Percentiles rank a stretch among this genome's conserved stretches.
Evolutionary conservation across 176 grass and related monocot species (phyloP).

Genomic region (Hsuehochloa calcarea): DNA sequence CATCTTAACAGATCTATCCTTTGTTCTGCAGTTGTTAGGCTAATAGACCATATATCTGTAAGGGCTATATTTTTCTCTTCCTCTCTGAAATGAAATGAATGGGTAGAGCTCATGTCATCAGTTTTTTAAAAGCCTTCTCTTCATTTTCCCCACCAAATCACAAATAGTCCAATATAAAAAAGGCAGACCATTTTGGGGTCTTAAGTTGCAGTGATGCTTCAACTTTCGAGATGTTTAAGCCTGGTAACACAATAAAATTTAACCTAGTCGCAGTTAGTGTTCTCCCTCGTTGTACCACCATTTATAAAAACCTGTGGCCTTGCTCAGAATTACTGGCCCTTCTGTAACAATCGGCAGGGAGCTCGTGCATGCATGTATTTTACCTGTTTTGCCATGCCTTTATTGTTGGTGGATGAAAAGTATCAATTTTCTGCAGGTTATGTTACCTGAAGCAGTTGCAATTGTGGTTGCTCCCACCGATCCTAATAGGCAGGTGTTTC

Average conservation of each 20-base stretch:
- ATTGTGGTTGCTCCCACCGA: slow-evolving; percentile 96
- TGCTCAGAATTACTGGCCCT: neutral
- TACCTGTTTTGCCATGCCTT: neutral
- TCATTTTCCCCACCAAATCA: neutral
- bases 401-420: neutral
- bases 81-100: too few species aligned
- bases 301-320: neutral
- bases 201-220: neutral
- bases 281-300: neutral
- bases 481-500: slow-evolving; percentile 58
- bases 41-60: neutral
- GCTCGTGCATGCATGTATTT: neutral
- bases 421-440: slow-evolving; percentile 52
- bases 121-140: too few species aligned
- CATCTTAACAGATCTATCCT: slow-evolving; percentile 7
- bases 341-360: neutral
- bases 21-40: neutral
- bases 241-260: neutral
- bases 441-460: slow-evolving; percentile 91
- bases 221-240: neutral
- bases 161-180: neutral
- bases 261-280: neutral
- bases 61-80: neutral
- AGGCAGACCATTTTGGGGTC: neutral
- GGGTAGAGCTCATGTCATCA: too few species aligned